phyloP scores from a whole-genome alignment of 208 protist species.

The Trypanosoma brucei region DNA sequence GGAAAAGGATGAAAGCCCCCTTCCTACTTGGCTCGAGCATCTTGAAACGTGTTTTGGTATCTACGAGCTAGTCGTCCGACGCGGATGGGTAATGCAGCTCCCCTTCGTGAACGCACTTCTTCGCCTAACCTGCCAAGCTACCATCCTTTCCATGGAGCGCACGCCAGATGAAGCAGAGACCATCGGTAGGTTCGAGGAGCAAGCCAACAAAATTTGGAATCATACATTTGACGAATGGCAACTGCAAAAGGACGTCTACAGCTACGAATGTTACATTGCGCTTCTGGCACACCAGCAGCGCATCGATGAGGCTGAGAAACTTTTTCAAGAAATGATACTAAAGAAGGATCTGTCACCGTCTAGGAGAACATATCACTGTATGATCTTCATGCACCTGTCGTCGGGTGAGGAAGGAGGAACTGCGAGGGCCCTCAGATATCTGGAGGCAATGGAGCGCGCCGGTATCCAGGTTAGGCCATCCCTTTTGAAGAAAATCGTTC shows the following conservation, averaged over 20 bases:
- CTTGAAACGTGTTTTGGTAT: conserved; percentile 82
- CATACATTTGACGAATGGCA: conserved; percentile 81
- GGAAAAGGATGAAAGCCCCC: conserved; percentile 40
- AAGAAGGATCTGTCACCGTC: conserved; percentile 70
- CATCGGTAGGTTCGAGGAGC: conserved; percentile 69
- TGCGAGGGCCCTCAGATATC: conserved; percentile 76
- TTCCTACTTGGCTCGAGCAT: conserved; percentile 53
- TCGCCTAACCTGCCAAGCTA: conserved; percentile 73
- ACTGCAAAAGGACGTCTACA: conserved; percentile 77
- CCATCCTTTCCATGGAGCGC: conserved; percentile 80
- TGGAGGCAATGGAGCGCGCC: conserved; percentile 85
- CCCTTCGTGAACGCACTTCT: conserved; percentile 82
- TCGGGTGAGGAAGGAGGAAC: conserved; percentile 88
- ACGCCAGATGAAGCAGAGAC: conserved; percentile 38
- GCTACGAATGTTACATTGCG: conserved; percentile 88
- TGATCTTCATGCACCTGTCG: conserved; percentile 91
- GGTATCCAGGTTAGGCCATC: conserved; percentile 63
- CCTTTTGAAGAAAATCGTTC: conserved; percentile 83
- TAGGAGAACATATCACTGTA: conserved; percentile 77
- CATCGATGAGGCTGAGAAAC: conserved; percentile 82
- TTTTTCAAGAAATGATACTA: conserved; percentile 85
- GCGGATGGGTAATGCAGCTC: conserved; percentile 73
- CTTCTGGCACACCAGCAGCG: conserved; percentile 84
- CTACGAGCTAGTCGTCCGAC: conserved; percentile 72
- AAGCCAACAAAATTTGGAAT: conserved; percentile 76